Evolutionary conservation across 805 yeast species (phyloP).

Genomic region (Kuraishia borneana): DNA sequence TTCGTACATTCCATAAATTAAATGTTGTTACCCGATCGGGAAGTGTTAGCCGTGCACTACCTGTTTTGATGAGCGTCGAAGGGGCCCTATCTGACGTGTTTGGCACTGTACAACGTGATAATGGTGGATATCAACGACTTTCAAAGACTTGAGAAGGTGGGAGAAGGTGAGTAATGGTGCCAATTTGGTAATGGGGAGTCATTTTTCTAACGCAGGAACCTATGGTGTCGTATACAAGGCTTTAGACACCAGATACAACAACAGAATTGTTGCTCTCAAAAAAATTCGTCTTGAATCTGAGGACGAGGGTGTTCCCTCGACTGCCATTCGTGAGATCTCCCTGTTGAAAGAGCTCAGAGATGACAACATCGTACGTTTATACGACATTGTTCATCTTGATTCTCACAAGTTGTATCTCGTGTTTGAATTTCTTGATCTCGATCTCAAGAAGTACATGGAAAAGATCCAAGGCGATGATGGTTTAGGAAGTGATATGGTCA

Average conservation of each 20-base stretch:
- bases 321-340: slow-evolving; percentile 95
- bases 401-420: slow-evolving; percentile 86
- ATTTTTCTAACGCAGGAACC: slow-evolving; percentile 40
- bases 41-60: not conserved
- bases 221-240: slow-evolving; percentile 98
- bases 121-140: slow-evolving; percentile 89
- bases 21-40: not conserved
- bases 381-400: slow-evolving; percentile 93
- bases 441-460: slow-evolving; percentile 95
- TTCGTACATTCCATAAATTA: not conserved
- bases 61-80: too few species aligned
- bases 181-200: not conserved
- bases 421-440: slow-evolving; percentile 88
- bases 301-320: slow-evolving; percentile 97
- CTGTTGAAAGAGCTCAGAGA: slow-evolving; percentile 87
- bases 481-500: slow-evolving; percentile 81
- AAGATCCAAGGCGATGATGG: slow-evolving; percentile 85
- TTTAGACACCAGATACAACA: slow-evolving; percentile 75
- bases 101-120: not conserved
- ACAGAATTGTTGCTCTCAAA: slow-evolving; percentile 90
- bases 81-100: not conserved
- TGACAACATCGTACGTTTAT: slow-evolving; percentile 83
- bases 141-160: slow-evolving; percentile 91
- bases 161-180: slow-evolving; percentile 56
- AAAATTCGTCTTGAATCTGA: slow-evolving; percentile 93